These are phyloP conservation scores for Rubroshorea leprosula DNA, from an alignment of 345 rosid genomes.

Conservation along the genomic window DNA sequence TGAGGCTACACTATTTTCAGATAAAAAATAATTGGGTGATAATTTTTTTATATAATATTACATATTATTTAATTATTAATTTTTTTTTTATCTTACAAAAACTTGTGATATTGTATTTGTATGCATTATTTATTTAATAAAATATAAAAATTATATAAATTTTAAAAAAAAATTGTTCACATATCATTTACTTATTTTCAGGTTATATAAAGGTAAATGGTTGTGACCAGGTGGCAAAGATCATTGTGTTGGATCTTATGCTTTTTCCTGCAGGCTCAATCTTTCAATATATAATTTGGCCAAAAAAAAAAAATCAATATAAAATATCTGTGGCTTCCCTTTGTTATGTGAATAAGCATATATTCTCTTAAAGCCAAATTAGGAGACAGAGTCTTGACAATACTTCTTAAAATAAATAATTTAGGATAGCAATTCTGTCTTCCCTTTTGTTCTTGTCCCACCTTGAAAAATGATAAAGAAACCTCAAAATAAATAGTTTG, in stretches of 20 bases:
- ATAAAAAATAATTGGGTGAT: no score
- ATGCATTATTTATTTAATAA: no score
- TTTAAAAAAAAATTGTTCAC: no score
- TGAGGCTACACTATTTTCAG: constrained; percentile 6
- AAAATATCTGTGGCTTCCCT: not conserved
- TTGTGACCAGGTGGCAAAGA: not conserved
- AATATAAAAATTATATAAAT: no score
- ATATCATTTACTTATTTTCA: not conserved
- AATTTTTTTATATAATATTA: not conserved
- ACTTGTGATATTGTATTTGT: no score
- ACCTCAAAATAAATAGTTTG: no score
- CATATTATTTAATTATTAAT: constrained; percentile 3
- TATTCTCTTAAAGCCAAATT: no score
- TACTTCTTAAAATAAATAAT: no score
- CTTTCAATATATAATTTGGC: not conserved
- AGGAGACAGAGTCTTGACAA: no score
- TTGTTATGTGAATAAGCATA: no score
- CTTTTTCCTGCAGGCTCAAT: not conserved
- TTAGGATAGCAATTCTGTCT: no score
- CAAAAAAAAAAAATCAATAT: not conserved
- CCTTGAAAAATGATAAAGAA: constrained; percentile 5
- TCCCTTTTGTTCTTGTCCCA: no score
- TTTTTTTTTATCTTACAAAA: not conserved
- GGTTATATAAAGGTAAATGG: not conserved
- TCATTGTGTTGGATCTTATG: not conserved